These are phyloP conservation scores for Auricularia sp. DNA, from an alignment of 768 basidiomycete genomes.

Conservation along the genomic window DNA sequence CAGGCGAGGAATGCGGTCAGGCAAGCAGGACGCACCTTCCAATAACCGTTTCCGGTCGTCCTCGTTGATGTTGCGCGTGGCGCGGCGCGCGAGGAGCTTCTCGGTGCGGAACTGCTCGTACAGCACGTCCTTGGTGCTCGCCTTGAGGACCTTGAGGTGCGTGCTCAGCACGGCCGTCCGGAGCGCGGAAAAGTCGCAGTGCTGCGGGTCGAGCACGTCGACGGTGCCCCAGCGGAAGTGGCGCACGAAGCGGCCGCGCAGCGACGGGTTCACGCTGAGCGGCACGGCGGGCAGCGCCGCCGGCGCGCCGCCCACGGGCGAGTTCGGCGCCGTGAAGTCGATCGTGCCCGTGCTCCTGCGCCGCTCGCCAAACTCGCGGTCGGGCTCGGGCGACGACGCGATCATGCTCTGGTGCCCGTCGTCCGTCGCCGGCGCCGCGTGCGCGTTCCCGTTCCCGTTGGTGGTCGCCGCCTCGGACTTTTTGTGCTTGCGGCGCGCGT, in stretches of 20 bases:
- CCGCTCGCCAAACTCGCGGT: slow-evolving; percentile 23
- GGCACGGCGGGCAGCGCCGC: slow-evolving; percentile 27
- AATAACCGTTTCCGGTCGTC: slow-evolving; percentile 63
- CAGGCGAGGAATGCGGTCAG: not conserved
- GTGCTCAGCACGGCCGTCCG: slow-evolving; percentile 77
- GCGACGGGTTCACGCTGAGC: slow-evolving; percentile 50
- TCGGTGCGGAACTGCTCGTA: slow-evolving; percentile 92
- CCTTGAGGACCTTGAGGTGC: slow-evolving; percentile 77
- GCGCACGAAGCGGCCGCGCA: slow-evolving; percentile 66
- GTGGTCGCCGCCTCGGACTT: not conserved
- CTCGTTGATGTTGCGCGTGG: slow-evolving; percentile 68
- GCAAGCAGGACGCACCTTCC: slow-evolving; percentile 38
- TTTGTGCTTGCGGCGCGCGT: slow-evolving; percentile 4
- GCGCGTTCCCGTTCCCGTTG: slow-evolving; percentile 4
- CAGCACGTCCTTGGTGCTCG: slow-evolving; percentile 75
- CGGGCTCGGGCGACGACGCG: slow-evolving; percentile 15
- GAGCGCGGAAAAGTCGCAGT: slow-evolving; percentile 82
- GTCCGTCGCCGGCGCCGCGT: slow-evolving; percentile 22
- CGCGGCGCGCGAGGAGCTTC: slow-evolving; percentile 78
- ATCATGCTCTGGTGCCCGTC: slow-evolving; percentile 12
- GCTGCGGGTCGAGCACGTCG: slow-evolving; percentile 75
- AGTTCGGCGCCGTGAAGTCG: not conserved
- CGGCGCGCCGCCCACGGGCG: not conserved
- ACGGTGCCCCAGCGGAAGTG: slow-evolving; percentile 84
- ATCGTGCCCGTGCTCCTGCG: slow-evolving; percentile 12